These are phyloP conservation scores for Penicillium cinerascens DNA, from an alignment of 495 filamentous ascomycete genomes.

Conservation along the genomic window DNA sequence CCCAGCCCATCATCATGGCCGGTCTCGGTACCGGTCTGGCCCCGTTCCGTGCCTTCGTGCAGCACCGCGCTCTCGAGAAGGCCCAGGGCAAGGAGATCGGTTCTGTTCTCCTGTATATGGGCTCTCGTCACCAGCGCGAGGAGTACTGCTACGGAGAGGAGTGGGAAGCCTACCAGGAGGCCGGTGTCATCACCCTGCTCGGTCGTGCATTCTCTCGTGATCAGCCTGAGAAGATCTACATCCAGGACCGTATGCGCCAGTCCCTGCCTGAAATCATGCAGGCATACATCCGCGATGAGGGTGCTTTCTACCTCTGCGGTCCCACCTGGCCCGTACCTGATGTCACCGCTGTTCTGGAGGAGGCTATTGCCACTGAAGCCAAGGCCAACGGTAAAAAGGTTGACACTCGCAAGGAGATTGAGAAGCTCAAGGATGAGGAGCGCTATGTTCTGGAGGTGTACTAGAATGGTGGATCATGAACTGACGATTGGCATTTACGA, in stretches of 20 bases:
- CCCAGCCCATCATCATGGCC: slow-evolving; percentile 95
- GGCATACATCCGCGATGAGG: slow-evolving; percentile 84
- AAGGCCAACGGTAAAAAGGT: slow-evolving; percentile 69
- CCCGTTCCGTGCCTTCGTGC: slow-evolving; percentile 96
- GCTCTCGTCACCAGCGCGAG: slow-evolving; percentile 92
- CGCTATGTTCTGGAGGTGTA: slow-evolving; percentile 97
- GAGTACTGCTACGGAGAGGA: slow-evolving; percentile 99
- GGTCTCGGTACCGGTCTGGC: slow-evolving; percentile 97
- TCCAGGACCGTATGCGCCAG: slow-evolving; percentile 96
- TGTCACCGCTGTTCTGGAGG: slow-evolving; percentile 88
- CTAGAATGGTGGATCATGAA: slow-evolving; percentile 40
- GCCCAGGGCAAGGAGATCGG: slow-evolving; percentile 92
- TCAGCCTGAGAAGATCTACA: slow-evolving; percentile 98
- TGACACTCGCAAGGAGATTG: slow-evolving; percentile 88
- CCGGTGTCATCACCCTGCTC: slow-evolving; percentile 90
- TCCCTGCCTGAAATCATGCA: slow-evolving; percentile 78
- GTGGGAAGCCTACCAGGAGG: slow-evolving; percentile 96
- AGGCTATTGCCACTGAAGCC: slow-evolving; percentile 82
- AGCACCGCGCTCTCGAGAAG: slow-evolving; percentile 97
- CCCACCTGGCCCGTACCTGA: slow-evolving; percentile 99
- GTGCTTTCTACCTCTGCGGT: slow-evolving; percentile 93
- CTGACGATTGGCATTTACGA: slow-evolving; percentile 19
- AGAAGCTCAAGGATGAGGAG: slow-evolving; percentile 88
- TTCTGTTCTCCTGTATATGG: slow-evolving; percentile 91
- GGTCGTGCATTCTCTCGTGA: slow-evolving; percentile 95